A percentile compares a stretch with the other conserved stretches of the same genome.
phyloP scores from a whole-genome alignment of 2,329 filamentous ascomycete genomes.

The Fonsecaea monophora region DNA sequence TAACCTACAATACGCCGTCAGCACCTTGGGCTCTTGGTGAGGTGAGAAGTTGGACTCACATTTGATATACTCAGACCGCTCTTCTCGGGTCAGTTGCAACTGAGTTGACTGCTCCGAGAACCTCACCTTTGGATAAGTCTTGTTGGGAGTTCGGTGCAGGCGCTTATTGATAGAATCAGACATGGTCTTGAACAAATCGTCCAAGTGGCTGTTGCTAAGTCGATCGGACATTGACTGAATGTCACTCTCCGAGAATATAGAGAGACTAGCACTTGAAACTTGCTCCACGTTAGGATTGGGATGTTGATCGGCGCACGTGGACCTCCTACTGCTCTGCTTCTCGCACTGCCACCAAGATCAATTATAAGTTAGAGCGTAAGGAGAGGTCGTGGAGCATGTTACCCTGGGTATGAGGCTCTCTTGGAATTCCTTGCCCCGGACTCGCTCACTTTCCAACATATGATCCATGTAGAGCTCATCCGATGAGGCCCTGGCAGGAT shows the following conservation, averaged over 20 bases:
- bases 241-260: constrained; percentile 48
- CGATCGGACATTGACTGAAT: constrained; percentile 43
- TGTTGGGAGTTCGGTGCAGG: constrained; percentile 28
- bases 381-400: too few relatives aligned
- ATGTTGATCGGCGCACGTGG: too few relatives aligned
- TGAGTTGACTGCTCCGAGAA: constrained; percentile 34
- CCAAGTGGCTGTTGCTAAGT: constrained; percentile 41
- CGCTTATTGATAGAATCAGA: constrained; percentile 35
- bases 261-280: constrained; percentile 45
- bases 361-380: too few relatives aligned
- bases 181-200: constrained; percentile 40
- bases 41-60: not conserved
- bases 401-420: constrained; percentile 19
- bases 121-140: constrained; percentile 16
- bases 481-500: too few relatives aligned
- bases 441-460: constrained; percentile 14
- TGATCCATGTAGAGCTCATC: constrained; percentile 20
- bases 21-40: too few relatives aligned
- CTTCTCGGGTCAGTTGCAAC: constrained; percentile 29
- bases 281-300: constrained; percentile 44
- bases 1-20: constrained; percentile 42
- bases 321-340: too few relatives aligned
- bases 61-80: constrained; percentile 29
- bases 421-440: constrained; percentile 20
- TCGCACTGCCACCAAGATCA: too few relatives aligned